Base-by-base conservation (phyloP, 331 rosid genomes). In the Quercus phellos region DNA sequence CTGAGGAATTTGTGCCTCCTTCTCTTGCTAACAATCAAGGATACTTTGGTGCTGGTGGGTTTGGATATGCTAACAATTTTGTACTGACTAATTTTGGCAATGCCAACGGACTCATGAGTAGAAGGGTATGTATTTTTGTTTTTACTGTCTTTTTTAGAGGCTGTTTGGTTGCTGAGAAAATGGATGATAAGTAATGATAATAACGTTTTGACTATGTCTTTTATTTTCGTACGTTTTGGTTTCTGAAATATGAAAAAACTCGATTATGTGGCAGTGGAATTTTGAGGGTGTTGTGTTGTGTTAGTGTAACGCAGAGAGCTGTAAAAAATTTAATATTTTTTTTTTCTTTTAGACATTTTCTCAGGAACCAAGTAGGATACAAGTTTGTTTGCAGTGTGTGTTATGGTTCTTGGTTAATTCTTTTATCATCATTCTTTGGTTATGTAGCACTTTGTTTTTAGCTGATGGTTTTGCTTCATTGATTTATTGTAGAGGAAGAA, bases 1-100 rank as follows among this genome's bases (percentile, higher is more conserved):
- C 98, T 54, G 90, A 95, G 87, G 99, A 95, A 72, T 95, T 93
- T 85, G 96, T 95, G 74, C 99, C 99, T 16, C 94, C 94, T 0
- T 91, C 97, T 0, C 89, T 85, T 18, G 75, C 85, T 38, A 95
- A 90, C 56, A 85, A 75, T 78, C 82, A 73, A 21, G 93, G 92
- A 4, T 89, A 61, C 83, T 74, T 84, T 13, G 42, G 82, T 38
- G 88, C 83, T 63, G 89, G 84, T 38, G 97, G 87, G 38, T 93
- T 89, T 85, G 96, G 96, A 59, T 91, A 55, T 80, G 8, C 88
- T 64, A 88, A 87, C 79, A 89, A 91, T 81, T 80, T 87, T 76
- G 34, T 91, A 59, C 24, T 90, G 16, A 26, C 82, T 83, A 69
- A 75, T 60, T 80, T 32, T 78, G 94, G 85, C 79, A 88, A 86